These are phyloP conservation scores for Kodamaea sp. DNA, from an alignment of 1,139 yeast genomes.

Conservation along the genomic window DNA sequence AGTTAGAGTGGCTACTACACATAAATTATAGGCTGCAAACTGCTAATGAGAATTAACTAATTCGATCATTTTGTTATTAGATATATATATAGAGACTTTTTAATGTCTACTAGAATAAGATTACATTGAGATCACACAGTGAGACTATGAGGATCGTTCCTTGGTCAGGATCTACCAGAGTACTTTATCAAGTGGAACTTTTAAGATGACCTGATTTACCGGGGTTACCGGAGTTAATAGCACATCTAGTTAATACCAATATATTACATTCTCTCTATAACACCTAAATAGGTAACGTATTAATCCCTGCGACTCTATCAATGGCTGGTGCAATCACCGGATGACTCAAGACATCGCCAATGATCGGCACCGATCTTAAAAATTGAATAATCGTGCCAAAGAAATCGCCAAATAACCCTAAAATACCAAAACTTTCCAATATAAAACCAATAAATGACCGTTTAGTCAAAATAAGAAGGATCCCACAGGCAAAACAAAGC, in stretches of 20 bases:
- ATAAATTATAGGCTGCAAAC: no score
- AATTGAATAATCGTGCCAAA: constrained; percentile 89
- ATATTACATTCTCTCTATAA: not conserved
- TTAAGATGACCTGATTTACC: not conserved
- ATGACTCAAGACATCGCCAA: constrained; percentile 81
- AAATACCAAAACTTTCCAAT: constrained; percentile 80
- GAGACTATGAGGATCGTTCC: no score
- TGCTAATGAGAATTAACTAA: no score
- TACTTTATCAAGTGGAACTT: not conserved
- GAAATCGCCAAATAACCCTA: constrained; percentile 88
- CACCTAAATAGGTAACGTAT: constrained; percentile 39
- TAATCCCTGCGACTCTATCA: constrained; percentile 45
- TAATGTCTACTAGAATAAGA: no score
- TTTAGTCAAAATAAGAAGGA: constrained; percentile 67
- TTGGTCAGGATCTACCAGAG: no score
- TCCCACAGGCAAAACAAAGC: constrained; percentile 71
- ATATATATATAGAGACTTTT: no score
- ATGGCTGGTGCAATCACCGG: constrained; percentile 78
- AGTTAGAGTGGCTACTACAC: no score
- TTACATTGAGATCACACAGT: no score
- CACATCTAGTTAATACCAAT: not conserved
- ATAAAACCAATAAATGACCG: constrained; percentile 82
- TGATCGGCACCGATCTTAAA: constrained; percentile 78
- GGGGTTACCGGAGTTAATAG: not conserved
- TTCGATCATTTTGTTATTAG: no score